These are phyloP conservation scores for Bolboschoenoplectus hybrid DNA, from an alignment of 202 grass and related monocot species.

Conservation along the genomic window DNA sequence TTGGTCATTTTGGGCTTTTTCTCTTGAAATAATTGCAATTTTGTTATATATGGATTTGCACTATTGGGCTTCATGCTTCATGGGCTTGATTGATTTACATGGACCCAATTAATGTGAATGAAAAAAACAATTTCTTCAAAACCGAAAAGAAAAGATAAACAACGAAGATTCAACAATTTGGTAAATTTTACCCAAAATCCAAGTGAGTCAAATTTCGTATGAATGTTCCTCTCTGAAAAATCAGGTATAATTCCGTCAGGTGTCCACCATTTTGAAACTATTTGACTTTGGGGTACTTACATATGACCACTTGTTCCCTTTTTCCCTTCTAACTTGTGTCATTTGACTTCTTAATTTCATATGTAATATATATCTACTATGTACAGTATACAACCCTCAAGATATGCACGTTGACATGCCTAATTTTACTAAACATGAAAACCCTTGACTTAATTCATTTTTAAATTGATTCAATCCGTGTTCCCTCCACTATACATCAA, in stretches of 20 bases:
- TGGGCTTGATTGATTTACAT: not conserved
- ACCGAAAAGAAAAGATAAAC: not conserved
- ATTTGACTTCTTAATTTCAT: not conserved
- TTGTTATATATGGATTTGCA: too few relatives aligned
- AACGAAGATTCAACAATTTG: not conserved
- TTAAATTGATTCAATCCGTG: constrained; percentile 7
- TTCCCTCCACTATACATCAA: constrained; percentile 27
- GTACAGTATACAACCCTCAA: not conserved
- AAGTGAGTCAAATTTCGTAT: not conserved
- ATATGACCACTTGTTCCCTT: not conserved
- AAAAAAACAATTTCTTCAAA: not conserved
- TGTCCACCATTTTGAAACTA: constrained; percentile 37
- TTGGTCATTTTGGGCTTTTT: too few relatives aligned
- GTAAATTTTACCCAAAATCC: not conserved
- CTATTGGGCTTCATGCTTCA: too few relatives aligned
- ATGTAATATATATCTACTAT: not conserved
- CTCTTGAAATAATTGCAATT: too few relatives aligned
- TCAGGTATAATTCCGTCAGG: constrained; percentile 34
- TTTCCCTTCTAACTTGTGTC: not conserved
- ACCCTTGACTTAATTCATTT: not conserved
- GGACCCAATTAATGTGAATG: not conserved
- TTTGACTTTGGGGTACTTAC: constrained; percentile 28
- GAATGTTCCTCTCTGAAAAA: constrained; percentile 13
- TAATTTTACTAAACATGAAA: constrained; percentile 22
- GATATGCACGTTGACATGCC: constrained; percentile 31